Evolutionary conservation across 140 eudicot genomes (phyloP).

Genomic region (Ambrosia hybrid): DNA sequence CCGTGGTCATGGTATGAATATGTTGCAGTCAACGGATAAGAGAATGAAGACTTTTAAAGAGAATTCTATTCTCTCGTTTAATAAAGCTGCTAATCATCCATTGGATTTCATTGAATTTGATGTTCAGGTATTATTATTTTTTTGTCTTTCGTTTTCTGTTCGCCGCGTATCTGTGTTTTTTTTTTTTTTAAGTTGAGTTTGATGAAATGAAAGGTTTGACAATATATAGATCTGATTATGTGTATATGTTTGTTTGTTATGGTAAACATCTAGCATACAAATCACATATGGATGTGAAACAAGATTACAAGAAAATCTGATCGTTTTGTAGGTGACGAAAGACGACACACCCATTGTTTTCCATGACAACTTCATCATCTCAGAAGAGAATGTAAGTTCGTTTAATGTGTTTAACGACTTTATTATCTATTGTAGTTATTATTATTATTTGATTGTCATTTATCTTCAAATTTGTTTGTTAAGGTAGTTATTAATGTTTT

Average conservation of each 20-base stretch:
- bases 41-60: constrained; percentile 76
- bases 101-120: constrained; percentile 85
- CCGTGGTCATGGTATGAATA: constrained; percentile 90
- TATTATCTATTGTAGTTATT: no score
- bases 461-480: no score
- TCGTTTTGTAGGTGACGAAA: constrained; percentile 74
- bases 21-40: constrained; percentile 61
- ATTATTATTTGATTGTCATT: no score
- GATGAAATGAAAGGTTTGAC: neutral
- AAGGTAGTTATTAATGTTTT: no score
- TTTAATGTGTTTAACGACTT: no score
- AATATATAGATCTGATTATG: neutral
- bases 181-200: no score
- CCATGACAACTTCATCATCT: constrained; percentile 82
- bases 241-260: no score
- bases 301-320: neutral
- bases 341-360: constrained; percentile 75
- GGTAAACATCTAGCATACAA: no score
- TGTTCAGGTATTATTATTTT: constrained; percentile 61
- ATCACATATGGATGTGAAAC: no score
- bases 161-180: neutral
- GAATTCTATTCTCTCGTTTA: constrained; percentile 76
- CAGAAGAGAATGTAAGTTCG: constrained; percentile 61
- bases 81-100: constrained; percentile 60
- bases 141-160: no score